phyloP scores from a whole-genome alignment of 2,329 filamentous ascomycete genomes.

The Sphaerulina musiva region DNA sequence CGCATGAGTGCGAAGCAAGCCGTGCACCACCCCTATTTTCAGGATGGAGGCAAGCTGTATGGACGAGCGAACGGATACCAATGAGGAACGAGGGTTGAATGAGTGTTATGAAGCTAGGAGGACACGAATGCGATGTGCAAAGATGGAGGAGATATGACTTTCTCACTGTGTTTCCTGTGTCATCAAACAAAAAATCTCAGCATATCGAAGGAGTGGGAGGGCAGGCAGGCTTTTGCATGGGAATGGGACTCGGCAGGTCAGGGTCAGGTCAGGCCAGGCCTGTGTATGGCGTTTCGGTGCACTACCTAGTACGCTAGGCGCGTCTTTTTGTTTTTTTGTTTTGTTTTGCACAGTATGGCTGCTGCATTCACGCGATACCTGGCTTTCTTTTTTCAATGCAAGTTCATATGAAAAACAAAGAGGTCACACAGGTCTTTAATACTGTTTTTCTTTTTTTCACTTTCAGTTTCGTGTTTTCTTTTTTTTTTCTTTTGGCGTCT shows the following conservation, averaged over 20 bases:
- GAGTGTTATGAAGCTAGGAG: not conserved
- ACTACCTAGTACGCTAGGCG: not conserved
- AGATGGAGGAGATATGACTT: not conserved
- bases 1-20: constrained; percentile 86
- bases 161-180: not conserved
- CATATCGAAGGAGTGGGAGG: not conserved
- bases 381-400: not conserved
- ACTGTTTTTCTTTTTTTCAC: not conserved
- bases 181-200: not conserved
- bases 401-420: not conserved
- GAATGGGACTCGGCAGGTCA: not conserved
- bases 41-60: constrained; percentile 7
- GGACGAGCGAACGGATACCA: constrained; percentile 1
- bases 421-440: not conserved
- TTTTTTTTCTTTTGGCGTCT: not conserved
- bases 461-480: not conserved
- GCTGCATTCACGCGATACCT: not conserved
- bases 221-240: not conserved
- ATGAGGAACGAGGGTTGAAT: not conserved
- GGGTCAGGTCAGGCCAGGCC: not conserved
- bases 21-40: constrained; percentile 76
- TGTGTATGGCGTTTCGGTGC: not conserved
- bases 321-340: not conserved
- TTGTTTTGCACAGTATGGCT: not conserved
- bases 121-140: not conserved